phyloP scores from a whole-genome alignment of 495 filamentous ascomycete species.

The Saxophila tyrrhenica region DNA sequence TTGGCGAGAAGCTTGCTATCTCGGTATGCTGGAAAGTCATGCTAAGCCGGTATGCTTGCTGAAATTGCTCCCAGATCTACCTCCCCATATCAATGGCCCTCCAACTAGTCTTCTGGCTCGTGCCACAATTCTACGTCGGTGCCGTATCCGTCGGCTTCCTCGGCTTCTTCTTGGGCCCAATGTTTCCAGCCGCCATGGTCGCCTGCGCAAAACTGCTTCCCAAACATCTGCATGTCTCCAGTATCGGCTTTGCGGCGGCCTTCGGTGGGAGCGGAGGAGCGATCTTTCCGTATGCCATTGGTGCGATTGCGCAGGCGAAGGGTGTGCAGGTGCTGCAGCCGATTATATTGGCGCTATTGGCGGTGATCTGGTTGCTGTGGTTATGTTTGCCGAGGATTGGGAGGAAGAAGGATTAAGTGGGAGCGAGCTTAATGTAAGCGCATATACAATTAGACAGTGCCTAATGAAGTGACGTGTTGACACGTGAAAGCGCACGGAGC shows the following conservation, averaged over 20 bases:
- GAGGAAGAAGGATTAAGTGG: conserved; percentile 24
- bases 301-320: conserved; percentile 68
- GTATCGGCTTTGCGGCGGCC: conserved; percentile 73
- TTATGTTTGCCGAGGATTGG: conserved; percentile 31
- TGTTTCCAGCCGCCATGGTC: conserved; percentile 67
- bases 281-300: conserved; percentile 72
- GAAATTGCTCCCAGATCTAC: conserved; percentile 25
- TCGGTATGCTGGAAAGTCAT: conserved; percentile 28
- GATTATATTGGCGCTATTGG: conserved; percentile 57
- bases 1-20: conserved; percentile 51
- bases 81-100: conserved; percentile 32
- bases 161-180: conserved; percentile 55
- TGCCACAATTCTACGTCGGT: conserved; percentile 61
- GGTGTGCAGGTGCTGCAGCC: conserved; percentile 73
- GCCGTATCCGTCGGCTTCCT: conserved; percentile 56
- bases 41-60: background rate
- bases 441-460: too few species aligned
- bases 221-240: conserved; percentile 61
- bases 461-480: too few species aligned
- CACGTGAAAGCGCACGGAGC: too few species aligned
- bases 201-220: conserved; percentile 75
- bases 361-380: conserved; percentile 30
- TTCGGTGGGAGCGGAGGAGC: conserved; percentile 72
- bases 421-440: too few species aligned
- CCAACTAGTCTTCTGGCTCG: conserved; percentile 44